Percentiles rank a stretch among this genome's conserved stretches.
phyloP scores from a whole-genome alignment of 805 yeast genomes.

The Zygosaccharomyces siamensis region DNA sequence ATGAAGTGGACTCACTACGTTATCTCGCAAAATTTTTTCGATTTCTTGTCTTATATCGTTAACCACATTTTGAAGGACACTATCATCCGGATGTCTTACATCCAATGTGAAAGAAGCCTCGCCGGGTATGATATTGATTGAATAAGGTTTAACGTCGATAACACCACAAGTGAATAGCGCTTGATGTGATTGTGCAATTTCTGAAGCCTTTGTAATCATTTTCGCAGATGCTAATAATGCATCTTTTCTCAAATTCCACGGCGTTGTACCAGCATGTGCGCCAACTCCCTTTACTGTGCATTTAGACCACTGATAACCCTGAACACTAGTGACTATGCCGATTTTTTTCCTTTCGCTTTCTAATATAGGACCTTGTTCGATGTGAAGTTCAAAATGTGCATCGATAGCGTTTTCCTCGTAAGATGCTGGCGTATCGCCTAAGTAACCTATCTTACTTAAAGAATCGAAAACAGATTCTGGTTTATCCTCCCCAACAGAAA shows the following conservation, averaged over 20 bases:
- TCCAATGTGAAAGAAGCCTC: conserved; percentile 57
- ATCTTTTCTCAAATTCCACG: conserved; percentile 55
- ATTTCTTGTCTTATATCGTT: conserved; percentile 39
- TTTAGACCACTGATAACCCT: conserved; percentile 60
- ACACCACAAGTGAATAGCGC: conserved; percentile 61
- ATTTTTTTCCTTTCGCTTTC: conserved; percentile 52
- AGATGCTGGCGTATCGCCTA: conserved; percentile 48
- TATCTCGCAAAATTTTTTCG: conserved; percentile 33
- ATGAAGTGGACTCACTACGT: conserved; percentile 32
- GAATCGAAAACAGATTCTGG: conserved; percentile 51
- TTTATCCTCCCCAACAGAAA: conserved; percentile 49
- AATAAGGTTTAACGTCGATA: conserved; percentile 52
- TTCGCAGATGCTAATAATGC: conserved; percentile 55
- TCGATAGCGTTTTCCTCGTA: conserved; percentile 50
- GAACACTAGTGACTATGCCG: conserved; percentile 65
- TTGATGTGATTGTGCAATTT: conserved; percentile 45
- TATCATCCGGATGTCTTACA: conserved; percentile 51
- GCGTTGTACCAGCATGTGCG: conserved; percentile 73
- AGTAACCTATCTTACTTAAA: conserved; percentile 56
- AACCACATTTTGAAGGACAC: conserved; percentile 36
- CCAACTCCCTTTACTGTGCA: conserved; percentile 57
- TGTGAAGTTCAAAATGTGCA: conserved; percentile 70
- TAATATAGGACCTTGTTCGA: conserved; percentile 71
- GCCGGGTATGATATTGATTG: conserved; percentile 65
- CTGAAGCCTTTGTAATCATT: conserved; percentile 52